Evolutionary conservation across 495 filamentous ascomycete genomes (phyloP).

Genomic region (Tuber borchii): DNA sequence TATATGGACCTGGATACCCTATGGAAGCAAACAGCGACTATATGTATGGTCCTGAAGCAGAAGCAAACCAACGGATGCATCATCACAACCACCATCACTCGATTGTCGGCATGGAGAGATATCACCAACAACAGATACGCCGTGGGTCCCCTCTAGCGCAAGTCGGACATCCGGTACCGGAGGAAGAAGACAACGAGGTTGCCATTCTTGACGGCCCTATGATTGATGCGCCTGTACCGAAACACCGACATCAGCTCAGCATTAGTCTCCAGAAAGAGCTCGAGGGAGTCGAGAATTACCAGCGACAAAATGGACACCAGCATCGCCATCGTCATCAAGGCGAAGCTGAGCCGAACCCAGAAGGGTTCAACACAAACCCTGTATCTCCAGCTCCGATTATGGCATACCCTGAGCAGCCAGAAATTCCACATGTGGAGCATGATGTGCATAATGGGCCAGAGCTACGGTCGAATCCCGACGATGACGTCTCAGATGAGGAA

Average conservation of each 20-base stretch:
- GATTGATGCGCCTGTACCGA: slow-evolving; percentile 59
- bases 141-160: slow-evolving; percentile 44
- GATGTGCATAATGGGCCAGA: slow-evolving; percentile 49
- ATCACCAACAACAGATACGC: slow-evolving; percentile 43
- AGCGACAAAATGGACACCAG: slow-evolving; percentile 44
- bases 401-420: slow-evolving; percentile 39
- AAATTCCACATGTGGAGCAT: slow-evolving; percentile 41
- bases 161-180: slow-evolving; percentile 27
- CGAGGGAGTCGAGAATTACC: slow-evolving; percentile 64
- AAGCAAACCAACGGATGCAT: slow-evolving; percentile 21
- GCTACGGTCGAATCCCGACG: slow-evolving; percentile 38
- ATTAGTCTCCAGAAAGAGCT: slow-evolving; percentile 76
- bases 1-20: slow-evolving; percentile 19
- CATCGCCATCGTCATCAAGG: slow-evolving; percentile 24
- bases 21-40: slow-evolving; percentile 24
- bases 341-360: slow-evolving; percentile 15
- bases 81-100: slow-evolving; percentile 36
- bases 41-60: slow-evolving; percentile 23
- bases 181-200: slow-evolving; percentile 18
- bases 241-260: slow-evolving; percentile 62
- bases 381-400: slow-evolving; percentile 42
- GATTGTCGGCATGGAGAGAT: slow-evolving; percentile 43
- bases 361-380: slow-evolving; percentile 40
- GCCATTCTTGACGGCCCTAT: slow-evolving; percentile 8
- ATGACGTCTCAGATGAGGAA: slow-evolving; percentile 35